phyloP scores from a whole-genome alignment of 2,329 filamentous ascomycete species.

The Phoma sp. region DNA sequence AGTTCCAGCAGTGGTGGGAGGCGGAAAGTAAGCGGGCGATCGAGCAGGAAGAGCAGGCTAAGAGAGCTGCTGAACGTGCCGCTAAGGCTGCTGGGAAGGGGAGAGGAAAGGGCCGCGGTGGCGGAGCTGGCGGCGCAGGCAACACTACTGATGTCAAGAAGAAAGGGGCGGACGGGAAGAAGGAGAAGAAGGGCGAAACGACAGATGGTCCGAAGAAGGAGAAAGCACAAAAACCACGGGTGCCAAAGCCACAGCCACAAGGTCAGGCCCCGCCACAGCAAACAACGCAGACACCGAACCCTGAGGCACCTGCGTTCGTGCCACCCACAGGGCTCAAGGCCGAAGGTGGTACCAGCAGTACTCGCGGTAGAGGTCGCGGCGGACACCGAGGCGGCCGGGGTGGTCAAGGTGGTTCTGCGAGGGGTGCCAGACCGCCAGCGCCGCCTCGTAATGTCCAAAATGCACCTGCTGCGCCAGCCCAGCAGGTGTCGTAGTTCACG shows the following conservation, averaged over 20 bases:
- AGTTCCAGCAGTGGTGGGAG: slow-evolving; percentile 97
- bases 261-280: background rate
- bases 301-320: background rate
- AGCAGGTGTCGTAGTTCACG: background rate
- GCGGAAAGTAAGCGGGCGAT: slow-evolving; percentile 77
- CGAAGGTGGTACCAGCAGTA: background rate
- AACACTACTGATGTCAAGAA: background rate
- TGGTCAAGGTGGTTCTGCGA: slow-evolving; percentile 24
- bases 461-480: slow-evolving; percentile 6
- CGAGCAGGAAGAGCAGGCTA: slow-evolving; percentile 60
- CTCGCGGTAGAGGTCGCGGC: slow-evolving; percentile 20
- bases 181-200: slow-evolving; percentile 33
- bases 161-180: slow-evolving; percentile 24
- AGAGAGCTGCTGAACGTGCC: slow-evolving; percentile 40
- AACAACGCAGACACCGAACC: background rate
- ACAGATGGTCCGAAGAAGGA: slow-evolving; percentile 23
- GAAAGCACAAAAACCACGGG: background rate
- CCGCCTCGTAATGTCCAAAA: slow-evolving; percentile 18
- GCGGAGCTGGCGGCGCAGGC: slow-evolving; percentile 25
- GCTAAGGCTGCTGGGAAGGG: slow-evolving; percentile 29
- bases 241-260: background rate
- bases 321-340: background rate
- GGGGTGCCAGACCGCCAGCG: slow-evolving; percentile 28
- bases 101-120: slow-evolving; percentile 35
- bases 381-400: slow-evolving; percentile 30